Evolutionary conservation across 495 filamentous ascomycete species (phyloP).

Genomic region (Talaromyces stipitatus): DNA sequence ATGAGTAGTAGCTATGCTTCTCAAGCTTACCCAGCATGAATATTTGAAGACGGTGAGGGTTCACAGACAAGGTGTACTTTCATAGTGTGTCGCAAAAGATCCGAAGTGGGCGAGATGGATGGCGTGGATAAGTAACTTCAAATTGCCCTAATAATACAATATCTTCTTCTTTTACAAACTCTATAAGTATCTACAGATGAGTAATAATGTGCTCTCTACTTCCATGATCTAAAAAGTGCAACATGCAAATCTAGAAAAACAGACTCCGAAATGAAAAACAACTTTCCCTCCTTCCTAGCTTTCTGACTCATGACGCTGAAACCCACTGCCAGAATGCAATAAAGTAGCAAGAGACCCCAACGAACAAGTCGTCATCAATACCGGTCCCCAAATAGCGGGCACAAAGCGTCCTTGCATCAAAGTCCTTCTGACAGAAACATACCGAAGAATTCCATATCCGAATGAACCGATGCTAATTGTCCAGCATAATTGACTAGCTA

Average conservation of each 20-base stretch:
- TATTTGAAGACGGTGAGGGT: background rate
- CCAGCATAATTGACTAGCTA: constrained; percentile 17
- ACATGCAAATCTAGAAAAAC: background rate
- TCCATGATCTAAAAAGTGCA: background rate
- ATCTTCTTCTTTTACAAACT: background rate
- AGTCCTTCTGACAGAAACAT: constrained; percentile 19
- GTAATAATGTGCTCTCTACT: background rate
- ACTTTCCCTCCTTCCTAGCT: background rate
- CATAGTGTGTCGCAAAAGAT: too few species aligned
- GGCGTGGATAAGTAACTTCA: background rate
- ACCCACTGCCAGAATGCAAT: constrained; percentile 6
- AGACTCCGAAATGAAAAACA: background rate
- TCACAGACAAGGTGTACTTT: background rate
- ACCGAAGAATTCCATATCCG: constrained; percentile 23
- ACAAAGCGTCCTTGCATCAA: constrained; percentile 20
- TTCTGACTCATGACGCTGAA: background rate
- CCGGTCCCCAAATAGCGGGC: constrained; percentile 25
- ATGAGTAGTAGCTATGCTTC: background rate
- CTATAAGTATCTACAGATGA: background rate
- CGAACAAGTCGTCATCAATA: constrained; percentile 18
- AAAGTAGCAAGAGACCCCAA: constrained; percentile 7
- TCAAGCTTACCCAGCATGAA: background rate
- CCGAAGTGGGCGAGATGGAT: background rate
- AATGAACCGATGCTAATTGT: constrained; percentile 21
- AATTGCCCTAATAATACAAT: background rate